phyloP scores from a whole-genome alignment of 202 grass and related monocot genomes.

The Saccharum hybrid region DNA sequence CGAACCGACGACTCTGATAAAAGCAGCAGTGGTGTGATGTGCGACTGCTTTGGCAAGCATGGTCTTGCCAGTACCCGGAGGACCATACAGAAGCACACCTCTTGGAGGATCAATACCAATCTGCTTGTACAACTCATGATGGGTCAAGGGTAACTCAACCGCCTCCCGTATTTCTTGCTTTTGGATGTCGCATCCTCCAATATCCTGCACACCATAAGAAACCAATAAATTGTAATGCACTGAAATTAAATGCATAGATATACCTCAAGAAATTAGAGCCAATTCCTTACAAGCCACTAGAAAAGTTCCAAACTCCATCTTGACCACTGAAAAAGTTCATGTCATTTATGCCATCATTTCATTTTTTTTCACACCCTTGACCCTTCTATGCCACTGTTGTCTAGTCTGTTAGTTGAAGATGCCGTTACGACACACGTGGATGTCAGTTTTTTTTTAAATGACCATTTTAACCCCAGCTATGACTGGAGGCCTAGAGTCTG shows the following conservation, averaged over 20 bases:
- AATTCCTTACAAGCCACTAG: background rate
- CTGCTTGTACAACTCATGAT: slow-evolving; percentile 98
- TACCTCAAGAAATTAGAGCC: background rate
- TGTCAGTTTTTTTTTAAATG: no score
- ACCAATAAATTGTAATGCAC: slow-evolving; percentile 4
- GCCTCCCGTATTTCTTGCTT: slow-evolving; percentile 97
- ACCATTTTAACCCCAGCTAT: no score
- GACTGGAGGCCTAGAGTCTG: no score
- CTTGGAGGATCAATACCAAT: slow-evolving; percentile 97
- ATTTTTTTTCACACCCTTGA: no score
- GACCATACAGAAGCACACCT: slow-evolving; percentile 91
- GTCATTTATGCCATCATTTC: no score
- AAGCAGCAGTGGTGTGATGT: slow-evolving; percentile 90
- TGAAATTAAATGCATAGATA: background rate
- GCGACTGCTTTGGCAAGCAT: slow-evolving; percentile 97
- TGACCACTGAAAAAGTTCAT: no score
- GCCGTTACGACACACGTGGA: no score
- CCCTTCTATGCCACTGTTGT: no score
- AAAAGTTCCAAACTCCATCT: no score
- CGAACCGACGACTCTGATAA: slow-evolving; percentile 94
- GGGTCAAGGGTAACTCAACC: slow-evolving; percentile 89
- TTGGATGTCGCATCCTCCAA: slow-evolving; percentile 92
- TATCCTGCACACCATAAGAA: slow-evolving; percentile 64
- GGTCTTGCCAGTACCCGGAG: slow-evolving; percentile 93
- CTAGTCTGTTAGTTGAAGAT: no score